Evolutionary conservation across 352 stramenopile genomes (phyloP).

Genomic region (Peronospora belbahrii): DNA sequence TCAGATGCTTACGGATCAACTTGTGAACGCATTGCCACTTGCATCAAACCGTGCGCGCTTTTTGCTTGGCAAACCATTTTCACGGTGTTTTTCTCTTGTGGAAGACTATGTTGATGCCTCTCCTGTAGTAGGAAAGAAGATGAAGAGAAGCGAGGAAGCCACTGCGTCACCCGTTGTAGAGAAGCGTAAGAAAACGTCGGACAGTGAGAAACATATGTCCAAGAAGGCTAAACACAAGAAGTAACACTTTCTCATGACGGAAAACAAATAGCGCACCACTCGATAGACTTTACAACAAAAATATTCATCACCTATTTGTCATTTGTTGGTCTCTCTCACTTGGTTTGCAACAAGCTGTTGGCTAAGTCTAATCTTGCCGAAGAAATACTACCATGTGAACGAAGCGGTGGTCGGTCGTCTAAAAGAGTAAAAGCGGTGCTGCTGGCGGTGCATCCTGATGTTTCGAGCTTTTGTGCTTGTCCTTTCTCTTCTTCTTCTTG

Average conservation of each 20-base stretch:
- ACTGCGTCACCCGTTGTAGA: conserved; percentile 8
- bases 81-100: conserved; percentile 65
- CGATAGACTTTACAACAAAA: conserved; percentile 24
- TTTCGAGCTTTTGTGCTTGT: conserved; percentile 47
- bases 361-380: conserved; percentile 3
- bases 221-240: conserved; percentile 58
- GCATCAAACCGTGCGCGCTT: conserved; percentile 51
- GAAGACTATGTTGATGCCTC: conserved; percentile 28
- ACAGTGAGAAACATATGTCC: conserved; percentile 35
- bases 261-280: conserved; percentile 25
- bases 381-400: conserved; percentile 7
- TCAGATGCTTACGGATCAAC: conserved; percentile 53
- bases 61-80: conserved; percentile 64
- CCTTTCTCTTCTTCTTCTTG: conserved; percentile 29
- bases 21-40: conserved; percentile 67
- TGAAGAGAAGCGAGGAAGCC: conserved; percentile 5
- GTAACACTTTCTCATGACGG: conserved; percentile 13
- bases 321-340: conserved; percentile 17
- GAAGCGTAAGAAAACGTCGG: conserved; percentile 30
- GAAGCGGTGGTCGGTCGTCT: conserved; percentile 27
- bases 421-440: conserved; percentile 77
- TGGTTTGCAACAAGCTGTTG: neutral
- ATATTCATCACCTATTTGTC: conserved; percentile 35
- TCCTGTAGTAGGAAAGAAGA: conserved; percentile 9
- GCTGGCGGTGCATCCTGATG: conserved; percentile 30